Evolutionary conservation across 2,329 filamentous ascomycete species (phyloP), one percentile per base, ranked within the genome.

Genomic region (Xylariomycetidae sp.): DNA sequence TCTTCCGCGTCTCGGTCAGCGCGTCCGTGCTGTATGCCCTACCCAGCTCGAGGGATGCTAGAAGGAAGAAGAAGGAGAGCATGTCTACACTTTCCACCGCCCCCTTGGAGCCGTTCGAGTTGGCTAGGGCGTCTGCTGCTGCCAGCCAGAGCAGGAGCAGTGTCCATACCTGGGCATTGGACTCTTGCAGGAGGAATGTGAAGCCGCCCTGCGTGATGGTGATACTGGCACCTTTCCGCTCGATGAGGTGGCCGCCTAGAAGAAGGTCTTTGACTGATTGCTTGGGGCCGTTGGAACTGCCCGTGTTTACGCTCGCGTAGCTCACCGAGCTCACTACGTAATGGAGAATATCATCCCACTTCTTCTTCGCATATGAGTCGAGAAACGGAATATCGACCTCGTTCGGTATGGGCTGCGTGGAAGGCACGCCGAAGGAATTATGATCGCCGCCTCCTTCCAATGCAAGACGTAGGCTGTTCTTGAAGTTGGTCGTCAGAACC

Each of bases 81-180:
- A 97, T 89, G 54, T 98, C 92, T 30, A 95, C 88, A 38, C 85
- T 82, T 46, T 95, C 88, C 71, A 95, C 83, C 19, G 77, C 75
- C 12, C 85, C 68, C 27, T 59, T 57, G 31, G 62, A 58, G 11
- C 58, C 62, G 29, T 49, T 53, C 8, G 48, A 45, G 14, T 48
- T 50, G 15, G 74, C 73, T n/a, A n/a, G n/a, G 34, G 70, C 67
- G 48, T 88, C 82, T 27, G 85, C 84, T 41, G 88, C 85, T 47
- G 94, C 86, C 31, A 98, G 80, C 71, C 95, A 98, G 19, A 96
- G 80, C 18, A 98, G 82, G 22, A 98, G 71, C 29, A 98, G 70
- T 16, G 88, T 92, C 92, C 92, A 98, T 22, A 98, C 88, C 60
- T 98, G 92, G 0, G 90, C 88, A 58, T 96, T 97, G 38, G 90